Conservation (phyloP, 108 stramenopile species). For the Skeletonema menzelii region DNA sequence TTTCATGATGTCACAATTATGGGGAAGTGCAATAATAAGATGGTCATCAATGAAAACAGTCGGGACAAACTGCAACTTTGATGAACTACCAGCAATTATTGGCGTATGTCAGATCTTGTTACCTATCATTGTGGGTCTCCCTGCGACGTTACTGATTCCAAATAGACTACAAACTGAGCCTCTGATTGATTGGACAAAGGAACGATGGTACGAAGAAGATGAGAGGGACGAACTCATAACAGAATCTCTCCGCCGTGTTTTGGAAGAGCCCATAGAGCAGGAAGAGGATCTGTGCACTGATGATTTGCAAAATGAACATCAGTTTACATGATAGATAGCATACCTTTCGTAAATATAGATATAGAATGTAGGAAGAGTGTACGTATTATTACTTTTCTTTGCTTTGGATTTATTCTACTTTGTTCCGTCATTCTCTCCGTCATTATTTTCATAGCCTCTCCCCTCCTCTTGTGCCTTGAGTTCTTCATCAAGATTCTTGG, state of each 20-base stretch:
- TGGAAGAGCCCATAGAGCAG: background rate
- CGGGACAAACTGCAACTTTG: constrained; percentile 43
- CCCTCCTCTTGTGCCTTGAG: constrained; percentile 7
- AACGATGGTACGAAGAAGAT: constrained; percentile 30
- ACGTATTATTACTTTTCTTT: background rate
- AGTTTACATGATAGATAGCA: background rate
- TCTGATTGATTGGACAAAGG: constrained; percentile 26
- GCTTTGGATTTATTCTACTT: too few species aligned
- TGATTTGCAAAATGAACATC: background rate
- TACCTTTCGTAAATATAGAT: background rate
- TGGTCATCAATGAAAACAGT: constrained; percentile 49
- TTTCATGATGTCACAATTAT: constrained; percentile 28
- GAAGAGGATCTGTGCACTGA: background rate
- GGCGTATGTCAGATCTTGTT: constrained; percentile 23
- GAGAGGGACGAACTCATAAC: background rate
- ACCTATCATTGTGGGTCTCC: constrained; percentile 23
- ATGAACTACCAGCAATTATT: constrained; percentile 25
- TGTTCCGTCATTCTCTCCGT: background rate
- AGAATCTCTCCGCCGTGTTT: background rate
- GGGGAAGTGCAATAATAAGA: constrained; percentile 39
- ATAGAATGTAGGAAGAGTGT: too few species aligned
- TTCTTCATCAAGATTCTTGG: constrained; percentile 18
- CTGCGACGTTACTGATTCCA: constrained; percentile 26
- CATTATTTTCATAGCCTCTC: background rate
- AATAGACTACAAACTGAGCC: constrained; percentile 36